A percentile compares a stretch with the other conserved stretches of the same genome.
Conservation (phyloP, 257 asterid species). For the Primulina huaijiensis region DNA sequence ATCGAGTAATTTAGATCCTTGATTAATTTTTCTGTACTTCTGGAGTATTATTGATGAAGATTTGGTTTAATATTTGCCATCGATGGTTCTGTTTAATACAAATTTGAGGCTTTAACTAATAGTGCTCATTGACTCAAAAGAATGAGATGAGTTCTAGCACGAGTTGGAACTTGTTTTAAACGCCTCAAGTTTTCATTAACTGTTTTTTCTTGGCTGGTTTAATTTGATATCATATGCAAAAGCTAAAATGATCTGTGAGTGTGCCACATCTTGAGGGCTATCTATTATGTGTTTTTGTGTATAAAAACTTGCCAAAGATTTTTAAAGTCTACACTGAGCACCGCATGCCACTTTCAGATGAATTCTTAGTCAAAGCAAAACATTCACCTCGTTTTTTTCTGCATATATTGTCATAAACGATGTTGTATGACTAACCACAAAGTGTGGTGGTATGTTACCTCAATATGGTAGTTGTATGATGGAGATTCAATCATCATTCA, state of each 20-base stretch:
- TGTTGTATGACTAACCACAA: neutral
- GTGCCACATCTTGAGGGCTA: neutral
- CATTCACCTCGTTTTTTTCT: neutral
- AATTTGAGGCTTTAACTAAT: too few relatives aligned
- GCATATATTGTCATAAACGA: neutral
- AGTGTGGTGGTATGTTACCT: neutral
- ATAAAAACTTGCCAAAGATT: neutral
- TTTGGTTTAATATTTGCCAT: neutral
- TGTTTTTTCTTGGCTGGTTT: neutral
- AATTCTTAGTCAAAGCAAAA: neutral
- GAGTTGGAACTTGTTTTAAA: neutral
- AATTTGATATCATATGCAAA: neutral
- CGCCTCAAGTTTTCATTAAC: neutral
- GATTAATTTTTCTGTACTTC: too few relatives aligned
- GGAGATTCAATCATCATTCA: too few relatives aligned
- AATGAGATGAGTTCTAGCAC: neutral
- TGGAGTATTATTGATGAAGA: neutral
- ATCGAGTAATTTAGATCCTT: too few relatives aligned
- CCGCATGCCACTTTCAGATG: neutral
- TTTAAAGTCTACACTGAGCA: neutral
- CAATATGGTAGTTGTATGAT: neutral
- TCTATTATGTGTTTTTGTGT: too few relatives aligned
- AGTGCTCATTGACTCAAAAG: neutral
- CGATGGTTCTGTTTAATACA: neutral
- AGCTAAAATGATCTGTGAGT: neutral